Conservation (phyloP, 2,329 filamentous ascomycete genomes). For the Diaporthe aspalathi region DNA sequence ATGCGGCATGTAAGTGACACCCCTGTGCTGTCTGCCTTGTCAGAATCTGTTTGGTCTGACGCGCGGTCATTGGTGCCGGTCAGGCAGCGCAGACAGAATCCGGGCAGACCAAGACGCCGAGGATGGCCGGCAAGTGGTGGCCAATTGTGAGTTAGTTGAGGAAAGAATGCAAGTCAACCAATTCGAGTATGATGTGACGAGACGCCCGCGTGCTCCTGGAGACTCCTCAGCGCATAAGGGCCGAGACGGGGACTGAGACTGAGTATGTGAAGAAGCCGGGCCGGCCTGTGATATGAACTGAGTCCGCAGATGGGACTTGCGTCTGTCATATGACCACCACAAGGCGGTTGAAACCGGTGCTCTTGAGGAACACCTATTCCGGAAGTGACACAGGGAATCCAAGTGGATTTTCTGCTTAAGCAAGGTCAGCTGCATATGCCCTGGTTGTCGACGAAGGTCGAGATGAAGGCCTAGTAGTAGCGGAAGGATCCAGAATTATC, state of each 20-base stretch:
- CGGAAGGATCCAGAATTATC: background rate
- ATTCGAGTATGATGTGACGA: background rate
- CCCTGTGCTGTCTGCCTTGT: slow-evolving; percentile 1
- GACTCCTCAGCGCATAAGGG: background rate
- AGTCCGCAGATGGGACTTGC: background rate
- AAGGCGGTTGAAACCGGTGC: background rate
- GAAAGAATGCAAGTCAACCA: background rate
- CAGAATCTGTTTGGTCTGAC: background rate
- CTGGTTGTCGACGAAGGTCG: background rate
- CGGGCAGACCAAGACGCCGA: background rate
- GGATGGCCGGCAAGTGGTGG: background rate
- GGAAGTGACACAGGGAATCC: background rate
- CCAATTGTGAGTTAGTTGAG: slow-evolving; percentile 1
- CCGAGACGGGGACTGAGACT: background rate
- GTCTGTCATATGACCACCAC: background rate
- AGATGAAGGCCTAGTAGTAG: background rate
- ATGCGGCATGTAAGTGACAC: background rate
- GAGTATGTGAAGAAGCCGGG: background rate
- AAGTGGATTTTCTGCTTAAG: slow-evolving; percentile 10
- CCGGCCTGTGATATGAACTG: background rate
- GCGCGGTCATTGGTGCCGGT: background rate
- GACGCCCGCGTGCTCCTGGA: background rate
- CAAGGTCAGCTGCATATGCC: slow-evolving; percentile 18
- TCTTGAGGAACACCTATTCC: background rate
- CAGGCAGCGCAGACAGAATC: background rate